phyloP scores from a whole-genome alignment of 2,329 filamentous ascomycete species.

The Colletotrichum theobromicola region DNA sequence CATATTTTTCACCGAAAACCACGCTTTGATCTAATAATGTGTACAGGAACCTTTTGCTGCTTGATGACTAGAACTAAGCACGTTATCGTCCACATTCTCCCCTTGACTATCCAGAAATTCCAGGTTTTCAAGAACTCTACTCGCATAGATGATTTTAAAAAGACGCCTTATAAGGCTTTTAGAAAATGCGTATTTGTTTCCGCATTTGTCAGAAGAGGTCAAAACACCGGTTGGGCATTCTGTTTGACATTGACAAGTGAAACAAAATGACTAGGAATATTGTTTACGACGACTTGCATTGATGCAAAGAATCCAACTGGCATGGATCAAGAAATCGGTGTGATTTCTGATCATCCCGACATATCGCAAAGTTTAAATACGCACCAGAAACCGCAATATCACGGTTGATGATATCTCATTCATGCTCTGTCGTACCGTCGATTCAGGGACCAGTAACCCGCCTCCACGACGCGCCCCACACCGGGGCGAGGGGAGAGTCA shows the following conservation, averaged over 20 bases:
- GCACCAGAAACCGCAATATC: not conserved
- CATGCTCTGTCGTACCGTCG: not conserved
- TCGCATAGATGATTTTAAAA: not conserved
- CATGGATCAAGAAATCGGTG: not conserved
- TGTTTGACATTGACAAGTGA: not conserved
- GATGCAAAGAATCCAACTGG: not conserved
- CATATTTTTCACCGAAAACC: not conserved
- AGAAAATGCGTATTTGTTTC: not conserved
- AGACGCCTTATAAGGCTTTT: not conserved
- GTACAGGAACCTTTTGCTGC: not conserved
- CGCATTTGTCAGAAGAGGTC: not conserved
- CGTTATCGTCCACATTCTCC: not conserved
- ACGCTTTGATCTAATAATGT: not conserved
- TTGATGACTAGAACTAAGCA: not conserved
- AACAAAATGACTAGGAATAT: not conserved
- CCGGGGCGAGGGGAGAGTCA: not conserved
- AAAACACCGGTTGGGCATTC: fast-evolving
- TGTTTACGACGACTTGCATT: not conserved
- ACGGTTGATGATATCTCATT: not conserved
- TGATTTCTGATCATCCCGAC: not conserved
- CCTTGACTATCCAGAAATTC: not conserved
- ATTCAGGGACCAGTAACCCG: not conserved
- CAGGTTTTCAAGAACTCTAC: not conserved
- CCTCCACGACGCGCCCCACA: constrained; percentile 13
- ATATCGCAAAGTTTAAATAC: not conserved